phyloP scores from a whole-genome alignment of 768 basidiomycete genomes.

The Clavulina sp. region DNA sequence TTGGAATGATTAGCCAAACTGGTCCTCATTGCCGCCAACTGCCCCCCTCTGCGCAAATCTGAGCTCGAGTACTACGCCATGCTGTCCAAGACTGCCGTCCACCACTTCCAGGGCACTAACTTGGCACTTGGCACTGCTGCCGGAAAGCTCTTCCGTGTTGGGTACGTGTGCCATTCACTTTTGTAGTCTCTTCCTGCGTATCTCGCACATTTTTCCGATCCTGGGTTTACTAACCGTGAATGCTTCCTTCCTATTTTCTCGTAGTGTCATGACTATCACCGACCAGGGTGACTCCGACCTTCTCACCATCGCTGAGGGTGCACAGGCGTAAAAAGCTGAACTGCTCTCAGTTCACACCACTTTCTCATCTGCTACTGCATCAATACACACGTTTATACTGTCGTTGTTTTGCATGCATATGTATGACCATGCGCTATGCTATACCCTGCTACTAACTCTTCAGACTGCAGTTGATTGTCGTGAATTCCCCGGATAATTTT shows the following conservation, averaged over 20 bases:
- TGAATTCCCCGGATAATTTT: too few relatives aligned
- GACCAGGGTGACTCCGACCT: constrained; percentile 96
- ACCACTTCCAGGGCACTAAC: constrained; percentile 96
- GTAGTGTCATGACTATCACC: constrained; percentile 88
- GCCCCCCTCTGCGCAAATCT: constrained; percentile 96
- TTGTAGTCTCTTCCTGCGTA: background rate
- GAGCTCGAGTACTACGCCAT: constrained; percentile 99
- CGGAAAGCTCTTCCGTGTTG: constrained; percentile 97
- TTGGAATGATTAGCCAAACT: constrained; percentile 63
- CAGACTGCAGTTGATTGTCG: too few relatives aligned
- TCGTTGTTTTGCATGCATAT: too few relatives aligned
- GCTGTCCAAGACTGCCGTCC: constrained; percentile 97
- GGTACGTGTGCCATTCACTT: constrained; percentile 30
- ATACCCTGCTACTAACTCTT: too few relatives aligned
- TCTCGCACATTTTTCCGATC: constrained; percentile 1
- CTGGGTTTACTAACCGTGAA: too few relatives aligned
- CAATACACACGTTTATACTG: too few relatives aligned
- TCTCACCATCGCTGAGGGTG: constrained; percentile 67
- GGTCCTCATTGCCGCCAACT: constrained; percentile 95
- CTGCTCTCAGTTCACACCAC: too few relatives aligned
- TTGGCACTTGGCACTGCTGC: constrained; percentile 97
- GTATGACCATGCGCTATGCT: too few relatives aligned
- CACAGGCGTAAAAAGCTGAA: constrained; percentile 31
- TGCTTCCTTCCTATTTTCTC: constrained; percentile 3
- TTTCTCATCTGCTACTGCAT: too few relatives aligned